Evolutionary conservation across 2,329 filamentous ascomycete genomes (phyloP).

Genomic region (Cytospora chrysosperma): DNA sequence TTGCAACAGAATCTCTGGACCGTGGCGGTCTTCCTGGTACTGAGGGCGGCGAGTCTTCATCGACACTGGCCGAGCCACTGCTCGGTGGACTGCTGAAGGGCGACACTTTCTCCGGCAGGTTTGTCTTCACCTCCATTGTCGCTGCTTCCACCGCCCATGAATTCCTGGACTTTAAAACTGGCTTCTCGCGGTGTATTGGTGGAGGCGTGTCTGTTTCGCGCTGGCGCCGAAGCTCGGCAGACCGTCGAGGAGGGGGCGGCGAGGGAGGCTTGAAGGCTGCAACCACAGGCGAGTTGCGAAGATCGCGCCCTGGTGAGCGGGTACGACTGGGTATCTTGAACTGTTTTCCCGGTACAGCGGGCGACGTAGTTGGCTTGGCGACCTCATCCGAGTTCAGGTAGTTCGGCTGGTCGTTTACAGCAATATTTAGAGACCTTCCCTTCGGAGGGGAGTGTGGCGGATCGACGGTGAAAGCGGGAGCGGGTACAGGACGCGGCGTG

Average conservation of each 20-base stretch:
- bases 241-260: conserved; percentile 62
- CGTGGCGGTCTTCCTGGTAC: conserved; percentile 53
- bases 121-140: conserved; percentile 35
- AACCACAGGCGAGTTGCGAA: conserved; percentile 48
- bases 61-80: conserved; percentile 57
- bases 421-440: conserved; percentile 35
- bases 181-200: conserved; percentile 78
- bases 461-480: conserved; percentile 65
- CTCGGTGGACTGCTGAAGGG: conserved; percentile 86
- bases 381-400: conserved; percentile 50
- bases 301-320: conserved; percentile 51
- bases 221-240: conserved; percentile 56
- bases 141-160: conserved; percentile 29
- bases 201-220: conserved; percentile 52
- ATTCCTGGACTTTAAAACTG: conserved; percentile 36
- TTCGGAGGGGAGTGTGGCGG: conserved; percentile 70
- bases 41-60: conserved; percentile 50
- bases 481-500: conserved; percentile 45
- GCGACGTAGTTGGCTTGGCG: conserved; percentile 38
- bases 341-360: conserved; percentile 43
- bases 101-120: conserved; percentile 55
- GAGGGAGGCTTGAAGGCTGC: conserved; percentile 55
- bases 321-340: conserved; percentile 51
- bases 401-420: conserved; percentile 42
- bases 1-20: conserved; percentile 36